Evolutionary conservation across 768 basidiomycete genomes (phyloP).

Genomic region (Infundibulicybe gibba): DNA sequence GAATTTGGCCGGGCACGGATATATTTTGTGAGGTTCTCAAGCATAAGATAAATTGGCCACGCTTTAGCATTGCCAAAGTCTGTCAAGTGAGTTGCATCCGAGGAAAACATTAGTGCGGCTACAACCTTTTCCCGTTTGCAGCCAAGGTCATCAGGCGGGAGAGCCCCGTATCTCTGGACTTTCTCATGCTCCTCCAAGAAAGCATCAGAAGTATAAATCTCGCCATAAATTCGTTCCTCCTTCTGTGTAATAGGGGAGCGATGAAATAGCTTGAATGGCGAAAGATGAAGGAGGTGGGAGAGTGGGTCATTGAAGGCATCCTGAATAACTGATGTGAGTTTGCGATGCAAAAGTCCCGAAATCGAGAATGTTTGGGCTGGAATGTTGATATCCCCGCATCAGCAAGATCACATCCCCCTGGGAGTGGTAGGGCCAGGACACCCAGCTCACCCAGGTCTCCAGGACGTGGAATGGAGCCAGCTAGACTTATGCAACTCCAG

Average conservation of each 20-base stretch:
- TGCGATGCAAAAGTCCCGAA: background rate
- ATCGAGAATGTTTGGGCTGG: background rate
- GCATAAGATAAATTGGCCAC: conserved; percentile 37
- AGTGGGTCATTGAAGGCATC: background rate
- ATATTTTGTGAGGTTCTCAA: conserved; percentile 41
- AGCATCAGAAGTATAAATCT: background rate
- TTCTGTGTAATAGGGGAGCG: background rate
- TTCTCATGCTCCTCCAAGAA: background rate
- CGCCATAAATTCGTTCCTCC: background rate
- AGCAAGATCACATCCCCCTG: too few relatives aligned
- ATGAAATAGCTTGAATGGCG: background rate
- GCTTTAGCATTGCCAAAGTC: conserved; percentile 25
- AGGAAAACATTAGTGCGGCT: background rate
- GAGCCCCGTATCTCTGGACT: background rate
- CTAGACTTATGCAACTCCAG: too few relatives aligned
- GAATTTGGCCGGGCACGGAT: conserved; percentile 19
- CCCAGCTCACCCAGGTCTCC: too few relatives aligned
- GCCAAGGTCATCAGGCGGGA: background rate
- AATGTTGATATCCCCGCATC: too few relatives aligned
- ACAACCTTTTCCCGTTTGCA: background rate
- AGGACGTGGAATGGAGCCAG: too few relatives aligned
- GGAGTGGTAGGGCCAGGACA: too few relatives aligned
- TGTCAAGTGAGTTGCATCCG: conserved; percentile 8
- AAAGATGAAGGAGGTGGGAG: background rate
- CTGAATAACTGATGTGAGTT: background rate